A percentile compares a stretch with the other conserved stretches of the same genome.
Evolutionary conservation across 495 filamentous ascomycete species (phyloP).

Genomic region (Podospora didyma): DNA sequence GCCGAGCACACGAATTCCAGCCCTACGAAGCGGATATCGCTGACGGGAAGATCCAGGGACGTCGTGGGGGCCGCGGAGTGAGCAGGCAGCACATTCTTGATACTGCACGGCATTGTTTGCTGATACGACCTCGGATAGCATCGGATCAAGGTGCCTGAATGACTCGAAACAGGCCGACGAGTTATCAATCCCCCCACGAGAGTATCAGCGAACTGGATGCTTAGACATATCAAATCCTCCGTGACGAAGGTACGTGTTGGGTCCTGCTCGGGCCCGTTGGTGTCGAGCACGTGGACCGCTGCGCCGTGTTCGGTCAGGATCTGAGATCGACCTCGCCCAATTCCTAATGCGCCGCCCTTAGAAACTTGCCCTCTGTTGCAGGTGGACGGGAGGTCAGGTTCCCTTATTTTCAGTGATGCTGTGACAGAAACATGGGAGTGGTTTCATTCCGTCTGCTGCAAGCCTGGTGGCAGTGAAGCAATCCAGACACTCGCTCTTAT

Average conservation of each 20-base stretch:
- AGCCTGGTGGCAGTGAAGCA: too few relatives aligned
- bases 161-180: neutral
- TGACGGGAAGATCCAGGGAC: neutral
- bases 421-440: too few relatives aligned
- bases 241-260: too few relatives aligned
- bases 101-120: conserved; percentile 1
- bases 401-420: too few relatives aligned
- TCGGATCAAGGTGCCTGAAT: neutral
- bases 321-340: neutral
- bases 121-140: neutral
- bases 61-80: neutral
- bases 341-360: neutral
- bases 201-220: too few relatives aligned
- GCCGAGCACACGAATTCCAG: conserved; percentile 1
- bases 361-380: too few relatives aligned
- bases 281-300: neutral
- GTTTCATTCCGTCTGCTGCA: too few relatives aligned
- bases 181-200: too few relatives aligned
- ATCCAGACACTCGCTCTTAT: too few relatives aligned
- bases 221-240: too few relatives aligned
- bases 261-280: neutral
- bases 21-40: neutral
- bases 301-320: neutral
- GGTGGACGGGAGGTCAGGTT: too few relatives aligned
- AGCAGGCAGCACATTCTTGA: neutral